Base-by-base conservation (phyloP, 768 basidiomycete genomes). In the Amanita subjunquillea region DNA sequence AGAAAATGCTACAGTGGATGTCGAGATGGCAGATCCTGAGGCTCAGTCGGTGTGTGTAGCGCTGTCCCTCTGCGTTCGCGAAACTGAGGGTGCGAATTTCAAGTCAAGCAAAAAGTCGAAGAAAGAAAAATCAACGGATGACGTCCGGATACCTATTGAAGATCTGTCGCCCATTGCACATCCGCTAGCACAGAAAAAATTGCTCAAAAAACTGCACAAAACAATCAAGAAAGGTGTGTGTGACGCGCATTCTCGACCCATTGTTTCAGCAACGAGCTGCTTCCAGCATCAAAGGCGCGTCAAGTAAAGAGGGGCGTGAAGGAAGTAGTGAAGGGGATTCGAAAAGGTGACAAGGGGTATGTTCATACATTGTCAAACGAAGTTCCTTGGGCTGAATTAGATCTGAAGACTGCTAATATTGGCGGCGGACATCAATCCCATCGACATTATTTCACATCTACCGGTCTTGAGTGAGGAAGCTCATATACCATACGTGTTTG, bases 301-400 rank as follows among this genome's bases (percentile, higher is more conserved):
- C 93, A 96, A 67, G 86, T 98, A 30, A 97, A 96, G 73, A 82
- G 96, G 42, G 96, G 96, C 38, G 95, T 99, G 45, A 98, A 98
- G 69, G 96, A 99, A 68, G 91, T 99, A 32, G 92, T 96, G 41
- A 99, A 99, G 68, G 91, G 91, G 3, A 87, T 99, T 39, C 79
- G 94, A 50, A 99, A 99, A 65, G 94, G 94, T 54, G 95, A 98
- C 67, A 92, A 89, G 74, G 96, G 96, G 91, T 85, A 46, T 30
- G 48, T 50, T 12, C 37, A 6, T 17, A 39, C 38, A 13, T 10
- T 20, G 15, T 51, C 36, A 29, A 40, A 20, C 10, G 2, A 8
- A 13, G 23, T 15, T 23, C 17, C 55, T 7, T 47, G 37, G 10
- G 51, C 52, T 44, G 40, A 55, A 43, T 25, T 27, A 29, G 32